phyloP scores from a whole-genome alignment of 106 monocot species.

The Dioscorea dumetorum region DNA sequence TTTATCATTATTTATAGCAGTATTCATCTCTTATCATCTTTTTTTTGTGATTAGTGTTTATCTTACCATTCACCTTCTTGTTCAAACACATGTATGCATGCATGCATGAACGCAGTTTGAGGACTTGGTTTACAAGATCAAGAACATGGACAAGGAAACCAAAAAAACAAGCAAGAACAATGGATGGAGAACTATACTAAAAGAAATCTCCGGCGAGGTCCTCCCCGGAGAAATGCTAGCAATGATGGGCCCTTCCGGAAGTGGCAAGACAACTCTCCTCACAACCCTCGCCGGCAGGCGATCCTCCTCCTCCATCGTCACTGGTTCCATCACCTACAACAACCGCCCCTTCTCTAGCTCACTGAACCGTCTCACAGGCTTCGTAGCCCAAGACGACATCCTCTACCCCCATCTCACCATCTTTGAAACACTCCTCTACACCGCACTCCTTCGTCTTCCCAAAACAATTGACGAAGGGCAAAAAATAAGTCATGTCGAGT shows the following conservation, averaged over 20 bases:
- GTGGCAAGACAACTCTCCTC: slow-evolving; percentile 75
- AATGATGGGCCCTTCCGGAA: slow-evolving; percentile 70
- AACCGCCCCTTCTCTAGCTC: slow-evolving; percentile 29
- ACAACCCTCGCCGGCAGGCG: slow-evolving; percentile 47
- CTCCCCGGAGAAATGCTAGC: slow-evolving; percentile 62
- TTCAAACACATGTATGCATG: too few species aligned
- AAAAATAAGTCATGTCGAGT: slow-evolving; percentile 28
- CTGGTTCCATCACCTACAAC: slow-evolving; percentile 60
- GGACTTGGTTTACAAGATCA: slow-evolving; percentile 22
- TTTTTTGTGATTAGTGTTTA: too few species aligned
- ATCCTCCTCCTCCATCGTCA: neutral
- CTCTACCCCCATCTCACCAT: slow-evolving; percentile 69
- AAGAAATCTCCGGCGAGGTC: slow-evolving; percentile 43
- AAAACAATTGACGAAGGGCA: slow-evolving; percentile 13
- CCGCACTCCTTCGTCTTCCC: slow-evolving; percentile 49
- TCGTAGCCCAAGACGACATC: slow-evolving; percentile 64
- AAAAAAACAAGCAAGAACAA: neutral
- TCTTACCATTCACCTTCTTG: too few species aligned
- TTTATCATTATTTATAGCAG: too few species aligned
- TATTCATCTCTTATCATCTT: too few species aligned
- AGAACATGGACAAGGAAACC: neutral
- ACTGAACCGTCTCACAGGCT: slow-evolving; percentile 40
- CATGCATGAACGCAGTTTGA: slow-evolving; percentile 10
- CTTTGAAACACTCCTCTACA: slow-evolving; percentile 40
- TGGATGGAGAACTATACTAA: slow-evolving; percentile 36